Percentiles rank a stretch among this genome's conserved stretches.
phyloP scores from a whole-genome alignment of 2,329 filamentous ascomycete species.

The Trichophyton rubrum region DNA sequence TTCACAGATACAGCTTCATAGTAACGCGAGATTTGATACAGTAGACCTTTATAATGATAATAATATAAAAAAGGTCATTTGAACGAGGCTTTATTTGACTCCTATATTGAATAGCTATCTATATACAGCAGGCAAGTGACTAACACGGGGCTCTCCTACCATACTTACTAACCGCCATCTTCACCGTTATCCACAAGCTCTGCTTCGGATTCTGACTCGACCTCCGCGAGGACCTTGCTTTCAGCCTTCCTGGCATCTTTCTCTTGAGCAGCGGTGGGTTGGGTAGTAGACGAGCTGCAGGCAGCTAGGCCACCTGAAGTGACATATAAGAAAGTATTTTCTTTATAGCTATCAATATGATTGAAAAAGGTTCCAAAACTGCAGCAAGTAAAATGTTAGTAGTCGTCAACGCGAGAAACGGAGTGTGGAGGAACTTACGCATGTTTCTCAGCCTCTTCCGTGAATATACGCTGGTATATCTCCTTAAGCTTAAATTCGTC shows the following conservation, averaged over 20 bases:
- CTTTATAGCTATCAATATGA: conserved; percentile 62
- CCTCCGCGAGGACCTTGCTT: conserved; percentile 19
- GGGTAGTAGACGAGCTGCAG: conserved; percentile 14
- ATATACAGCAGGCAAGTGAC: too few relatives aligned
- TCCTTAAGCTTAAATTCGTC: conserved; percentile 79
- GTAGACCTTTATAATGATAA: too few relatives aligned
- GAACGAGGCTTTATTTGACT: too few relatives aligned
- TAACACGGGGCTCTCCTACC: too few relatives aligned
- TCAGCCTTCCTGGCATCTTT: conserved; percentile 19
- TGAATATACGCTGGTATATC: conserved; percentile 86
- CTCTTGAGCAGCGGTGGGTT: conserved; percentile 7
- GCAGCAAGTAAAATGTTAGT: neutral
- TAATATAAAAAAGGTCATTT: too few relatives aligned
- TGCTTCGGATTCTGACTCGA: conserved; percentile 17
- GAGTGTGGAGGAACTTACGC: conserved; percentile 47
- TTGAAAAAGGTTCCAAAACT: conserved; percentile 70
- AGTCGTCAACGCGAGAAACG: neutral
- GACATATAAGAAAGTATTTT: conserved; percentile 61
- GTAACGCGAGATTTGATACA: too few relatives aligned
- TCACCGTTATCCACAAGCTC: conserved; percentile 14
- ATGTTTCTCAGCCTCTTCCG: conserved; percentile 75
- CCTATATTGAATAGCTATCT: too few relatives aligned
- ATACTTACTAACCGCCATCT: conserved; percentile 13
- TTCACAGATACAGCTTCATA: conserved; percentile 1
- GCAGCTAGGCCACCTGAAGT: conserved; percentile 57